Evolutionary conservation across 2,329 filamentous ascomycete genomes (phyloP).

Genomic region (Apiospora marii): DNA sequence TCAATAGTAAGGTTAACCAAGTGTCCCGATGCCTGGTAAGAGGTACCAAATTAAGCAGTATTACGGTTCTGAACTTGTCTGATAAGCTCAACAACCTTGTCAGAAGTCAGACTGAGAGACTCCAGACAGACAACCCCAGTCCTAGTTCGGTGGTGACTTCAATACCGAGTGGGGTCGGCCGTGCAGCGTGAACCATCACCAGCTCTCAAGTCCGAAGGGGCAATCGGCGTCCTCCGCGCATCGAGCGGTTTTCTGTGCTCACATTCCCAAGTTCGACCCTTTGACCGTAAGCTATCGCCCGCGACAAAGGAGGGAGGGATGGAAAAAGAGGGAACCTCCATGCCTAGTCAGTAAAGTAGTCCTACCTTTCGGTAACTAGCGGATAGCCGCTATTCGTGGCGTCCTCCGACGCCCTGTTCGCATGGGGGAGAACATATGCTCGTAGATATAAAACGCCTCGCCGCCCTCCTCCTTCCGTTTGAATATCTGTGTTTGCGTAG

Average conservation of each 20-base stretch:
- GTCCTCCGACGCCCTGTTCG: not conserved
- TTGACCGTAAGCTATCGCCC: not conserved
- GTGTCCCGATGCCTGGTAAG: not conserved
- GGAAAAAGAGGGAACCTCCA: slow-evolving; percentile 6
- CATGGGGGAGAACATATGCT: not conserved
- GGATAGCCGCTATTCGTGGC: slow-evolving; percentile 12
- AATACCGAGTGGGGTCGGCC: slow-evolving; percentile 12
- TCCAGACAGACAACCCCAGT: not conserved
- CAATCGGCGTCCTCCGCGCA: slow-evolving; percentile 21
- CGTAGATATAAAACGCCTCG: not conserved
- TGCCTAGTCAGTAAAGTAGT: not conserved
- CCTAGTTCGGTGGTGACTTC: not conserved
- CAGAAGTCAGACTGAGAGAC: not conserved
- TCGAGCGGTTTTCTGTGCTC: not conserved
- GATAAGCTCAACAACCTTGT: slow-evolving; percentile 18
- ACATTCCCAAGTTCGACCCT: not conserved
- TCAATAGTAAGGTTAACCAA: not conserved
- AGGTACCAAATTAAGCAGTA: not conserved
- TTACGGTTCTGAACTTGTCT: slow-evolving; percentile 1
- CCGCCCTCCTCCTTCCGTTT: not conserved
- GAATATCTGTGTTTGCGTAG: not conserved
- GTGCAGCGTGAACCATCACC: slow-evolving; percentile 17
- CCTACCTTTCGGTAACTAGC: slow-evolving; percentile 9
- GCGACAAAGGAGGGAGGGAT: not conserved
- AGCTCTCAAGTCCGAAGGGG: slow-evolving; percentile 19